Percentiles rank a stretch among this genome's conserved stretches.
Conservation (phyloP, 495 filamentous ascomycete genomes). For the Diplogelasinospora grovesii region DNA sequence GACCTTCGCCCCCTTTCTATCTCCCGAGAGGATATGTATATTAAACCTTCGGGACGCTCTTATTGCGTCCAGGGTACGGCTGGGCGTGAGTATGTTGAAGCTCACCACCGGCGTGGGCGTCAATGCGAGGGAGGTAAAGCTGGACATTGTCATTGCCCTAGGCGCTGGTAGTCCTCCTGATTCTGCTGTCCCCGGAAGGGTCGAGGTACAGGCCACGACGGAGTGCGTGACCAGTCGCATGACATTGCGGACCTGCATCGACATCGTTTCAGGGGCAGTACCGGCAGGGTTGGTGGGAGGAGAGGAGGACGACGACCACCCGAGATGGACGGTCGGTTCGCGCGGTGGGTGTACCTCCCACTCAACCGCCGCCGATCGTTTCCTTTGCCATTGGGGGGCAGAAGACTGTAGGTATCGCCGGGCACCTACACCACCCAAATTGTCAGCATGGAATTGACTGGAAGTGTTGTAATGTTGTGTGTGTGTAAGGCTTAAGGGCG, state of each 20-base stretch:
- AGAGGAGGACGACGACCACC: neutral
- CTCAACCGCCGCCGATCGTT: no score
- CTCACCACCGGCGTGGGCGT: conserved; percentile 60
- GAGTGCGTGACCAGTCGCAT: conserved; percentile 69
- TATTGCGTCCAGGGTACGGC: conserved; percentile 63
- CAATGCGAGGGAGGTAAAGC: conserved; percentile 70
- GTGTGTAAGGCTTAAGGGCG: no score
- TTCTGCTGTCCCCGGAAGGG: conserved; percentile 19
- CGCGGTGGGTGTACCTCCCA: no score
- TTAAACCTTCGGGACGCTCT: conserved; percentile 34
- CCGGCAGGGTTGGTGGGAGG: conserved; percentile 2
- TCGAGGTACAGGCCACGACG: conserved; percentile 64
- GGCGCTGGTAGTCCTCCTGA: conserved; percentile 12
- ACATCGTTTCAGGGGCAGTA: conserved; percentile 12
- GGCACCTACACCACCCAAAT: no score
- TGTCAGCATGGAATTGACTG: no score
- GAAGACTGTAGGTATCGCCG: no score
- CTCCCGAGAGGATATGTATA: conserved; percentile 41
- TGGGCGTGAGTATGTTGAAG: conserved; percentile 73
- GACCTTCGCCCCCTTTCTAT: conserved; percentile 32
- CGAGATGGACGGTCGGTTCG: neutral
- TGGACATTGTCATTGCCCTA: conserved; percentile 73
- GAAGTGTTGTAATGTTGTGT: no score
- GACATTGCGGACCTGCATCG: conserved; percentile 46
- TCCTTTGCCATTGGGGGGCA: no score